These are phyloP conservation scores for Scenedesmus sp. DNA, from an alignment of 163 green algal species.

Conservation along the genomic window DNA sequence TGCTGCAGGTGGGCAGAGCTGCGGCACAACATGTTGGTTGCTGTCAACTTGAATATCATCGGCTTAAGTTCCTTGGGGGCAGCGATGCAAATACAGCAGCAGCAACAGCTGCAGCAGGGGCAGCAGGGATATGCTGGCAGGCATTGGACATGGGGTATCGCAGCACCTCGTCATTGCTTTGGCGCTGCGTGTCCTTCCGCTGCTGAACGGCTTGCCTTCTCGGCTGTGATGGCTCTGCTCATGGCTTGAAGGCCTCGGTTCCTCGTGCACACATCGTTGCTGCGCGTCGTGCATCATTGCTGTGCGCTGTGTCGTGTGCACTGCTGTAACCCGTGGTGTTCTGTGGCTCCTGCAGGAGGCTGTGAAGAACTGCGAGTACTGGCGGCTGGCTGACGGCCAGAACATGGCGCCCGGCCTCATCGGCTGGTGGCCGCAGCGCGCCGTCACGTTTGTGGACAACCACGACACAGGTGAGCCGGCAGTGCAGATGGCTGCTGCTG, in stretches of 20 bases:
- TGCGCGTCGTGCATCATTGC: too few species aligned
- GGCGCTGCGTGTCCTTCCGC: too few species aligned
- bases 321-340: too few species aligned
- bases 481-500: not conserved
- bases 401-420: slow-evolving; percentile 88
- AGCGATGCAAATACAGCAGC: not conserved
- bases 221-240: too few species aligned
- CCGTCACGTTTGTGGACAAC: slow-evolving; percentile 82
- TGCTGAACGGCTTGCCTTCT: too few species aligned
- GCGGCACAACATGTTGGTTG: not conserved
- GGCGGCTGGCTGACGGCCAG: slow-evolving; percentile 84
- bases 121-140: not conserved
- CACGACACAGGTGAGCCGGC: slow-evolving; percentile 70
- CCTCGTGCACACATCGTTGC: too few species aligned
- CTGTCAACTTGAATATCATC: too few species aligned
- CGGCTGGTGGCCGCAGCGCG: slow-evolving; percentile 87
- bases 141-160: too few species aligned
- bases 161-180: too few species aligned
- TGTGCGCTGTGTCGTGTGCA: not conserved
- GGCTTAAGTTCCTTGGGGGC: too few species aligned
- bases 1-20: slow-evolving; percentile 58
- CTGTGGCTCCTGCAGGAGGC: slow-evolving; percentile 78
- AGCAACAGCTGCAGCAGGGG: not conserved
- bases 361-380: slow-evolving; percentile 84
- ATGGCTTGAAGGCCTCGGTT: too few species aligned